Base-by-base conservation (phyloP, 2,329 filamentous ascomycete species). In the Xylaria sp. region DNA sequence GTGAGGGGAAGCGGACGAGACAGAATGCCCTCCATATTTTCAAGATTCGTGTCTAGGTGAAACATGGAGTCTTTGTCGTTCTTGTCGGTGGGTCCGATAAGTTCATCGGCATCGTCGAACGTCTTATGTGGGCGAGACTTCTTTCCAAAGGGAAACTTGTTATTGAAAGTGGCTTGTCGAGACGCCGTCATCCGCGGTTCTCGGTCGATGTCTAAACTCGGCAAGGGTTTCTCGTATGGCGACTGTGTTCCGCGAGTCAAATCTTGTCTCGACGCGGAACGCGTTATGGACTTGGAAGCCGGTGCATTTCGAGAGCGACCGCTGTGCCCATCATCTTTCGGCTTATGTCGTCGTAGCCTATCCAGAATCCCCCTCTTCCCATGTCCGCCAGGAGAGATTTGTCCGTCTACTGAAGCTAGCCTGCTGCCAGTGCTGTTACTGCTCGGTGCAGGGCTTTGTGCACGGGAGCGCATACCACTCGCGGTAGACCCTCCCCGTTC, bases 11-110 rank as follows among this genome's bases (percentile, higher is more conserved):
- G 86, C 3, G 89, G 90, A 71, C 90, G 89, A 61, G 90, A 90
- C 68, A 98, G 83, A 72, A 98, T 98, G 25, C 94, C 96, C 75
- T 94, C 92, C 93, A 99, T 96, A 75, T 97, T 89, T 66, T 90
- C 89, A 57, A 98, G 86, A 78, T 98, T 92, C 1, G 93, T 97
- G 79, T 98, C 95, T 31, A 98, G 88, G 75, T 88, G 88, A 81
- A 91, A 97, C 55, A 94, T 80, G 13, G 87, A 88, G 51, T 87
- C 87, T 51, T 87, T 86, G 62, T 86, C 85, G 51, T 85, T 82
- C 74, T 86, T 87, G 68, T 91, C 88, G 8, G 86, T 89, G 0
- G 86, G 88, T 2, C 87, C 88, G 70, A 88, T 88, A 25, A 83
- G 84, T 78, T 89, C 90, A 77, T 85, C 90, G 71, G 77, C 82